Percentiles rank a stretch among this genome's conserved stretches.
Conservation (phyloP, 1,284 basidiomycete genomes). For the Inonotus obliquus region DNA sequence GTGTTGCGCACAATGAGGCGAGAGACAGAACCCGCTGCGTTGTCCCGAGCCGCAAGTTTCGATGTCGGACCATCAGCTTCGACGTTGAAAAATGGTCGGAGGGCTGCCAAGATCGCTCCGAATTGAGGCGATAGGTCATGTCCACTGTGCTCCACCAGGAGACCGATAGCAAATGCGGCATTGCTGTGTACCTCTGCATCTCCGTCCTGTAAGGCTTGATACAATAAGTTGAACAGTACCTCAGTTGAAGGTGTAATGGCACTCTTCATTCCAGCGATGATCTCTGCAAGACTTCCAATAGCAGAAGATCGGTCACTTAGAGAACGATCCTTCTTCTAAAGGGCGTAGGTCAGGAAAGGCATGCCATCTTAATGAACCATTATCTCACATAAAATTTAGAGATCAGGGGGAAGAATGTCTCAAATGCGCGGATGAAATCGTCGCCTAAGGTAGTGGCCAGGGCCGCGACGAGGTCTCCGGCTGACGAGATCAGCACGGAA, state of each 20-base stretch:
- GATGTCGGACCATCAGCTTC: conserved; percentile 56
- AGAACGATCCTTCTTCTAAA: conserved; percentile 78
- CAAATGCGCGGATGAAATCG: conserved; percentile 85
- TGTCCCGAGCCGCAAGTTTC: conserved; percentile 86
- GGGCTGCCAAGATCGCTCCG: conserved; percentile 70
- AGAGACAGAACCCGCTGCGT: conserved; percentile 90
- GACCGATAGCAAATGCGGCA: conserved; percentile 91
- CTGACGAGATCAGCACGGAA: conserved; percentile 90
- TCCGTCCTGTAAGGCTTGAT: conserved; percentile 76
- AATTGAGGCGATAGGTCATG: conserved; percentile 85
- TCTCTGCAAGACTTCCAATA: conserved; percentile 93
- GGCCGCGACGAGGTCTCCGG: conserved; percentile 91
- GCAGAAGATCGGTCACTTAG: conserved; percentile 90
- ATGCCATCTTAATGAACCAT: not conserved
- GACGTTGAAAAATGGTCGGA: conserved; percentile 81
- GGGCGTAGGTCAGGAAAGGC: not conserved
- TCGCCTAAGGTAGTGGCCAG: conserved; percentile 82
- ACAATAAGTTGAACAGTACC: conserved; percentile 80
- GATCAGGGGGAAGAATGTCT: conserved; percentile 85
- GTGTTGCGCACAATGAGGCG: conserved; percentile 86
- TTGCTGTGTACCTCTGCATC: conserved; percentile 95
- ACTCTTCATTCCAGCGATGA: conserved; percentile 88
- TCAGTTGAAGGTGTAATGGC: conserved; percentile 86
- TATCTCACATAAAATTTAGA: conserved; percentile 85
- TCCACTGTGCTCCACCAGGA: conserved; percentile 86